A percentile compares a stretch with the other conserved stretches of the same genome.
These are phyloP conservation scores for Plasmodium vivax DNA, from an alignment of 169 alveolate genomes.

Conservation along the genomic window DNA sequence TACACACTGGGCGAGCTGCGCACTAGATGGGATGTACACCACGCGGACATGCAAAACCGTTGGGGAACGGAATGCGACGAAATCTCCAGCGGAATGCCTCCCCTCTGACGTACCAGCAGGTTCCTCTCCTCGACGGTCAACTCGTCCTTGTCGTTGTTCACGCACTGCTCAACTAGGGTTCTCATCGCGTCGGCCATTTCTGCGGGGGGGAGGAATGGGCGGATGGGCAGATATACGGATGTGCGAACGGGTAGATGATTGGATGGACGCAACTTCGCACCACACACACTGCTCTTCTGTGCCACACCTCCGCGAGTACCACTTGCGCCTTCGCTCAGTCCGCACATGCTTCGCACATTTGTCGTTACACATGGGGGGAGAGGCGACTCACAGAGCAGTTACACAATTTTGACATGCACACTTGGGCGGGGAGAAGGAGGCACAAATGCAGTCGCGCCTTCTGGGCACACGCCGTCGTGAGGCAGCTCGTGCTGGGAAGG, in stretches of 20 bases:
- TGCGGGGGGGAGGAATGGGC: neutral
- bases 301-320: neutral
- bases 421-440: neutral
- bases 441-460: neutral
- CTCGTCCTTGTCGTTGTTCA: conserved; percentile 87
- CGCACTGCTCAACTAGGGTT: conserved; percentile 83
- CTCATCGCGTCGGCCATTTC: conserved; percentile 89
- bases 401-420: neutral
- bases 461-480: conserved; percentile 91
- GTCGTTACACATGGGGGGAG: neutral
- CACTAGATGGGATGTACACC: neutral
- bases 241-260: neutral
- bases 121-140: conserved; percentile 95
- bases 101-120: conserved; percentile 78
- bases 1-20: neutral
- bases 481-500: conserved; percentile 95
- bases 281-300: neutral
- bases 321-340: neutral
- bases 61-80: neutral
- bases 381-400: neutral
- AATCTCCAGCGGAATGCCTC: neutral
- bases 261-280: neutral
- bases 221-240: neutral
- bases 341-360: neutral
- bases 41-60: neutral